Conservation (phyloP, 352 stramenopile species). For the Pythium insidiosum region DNA sequence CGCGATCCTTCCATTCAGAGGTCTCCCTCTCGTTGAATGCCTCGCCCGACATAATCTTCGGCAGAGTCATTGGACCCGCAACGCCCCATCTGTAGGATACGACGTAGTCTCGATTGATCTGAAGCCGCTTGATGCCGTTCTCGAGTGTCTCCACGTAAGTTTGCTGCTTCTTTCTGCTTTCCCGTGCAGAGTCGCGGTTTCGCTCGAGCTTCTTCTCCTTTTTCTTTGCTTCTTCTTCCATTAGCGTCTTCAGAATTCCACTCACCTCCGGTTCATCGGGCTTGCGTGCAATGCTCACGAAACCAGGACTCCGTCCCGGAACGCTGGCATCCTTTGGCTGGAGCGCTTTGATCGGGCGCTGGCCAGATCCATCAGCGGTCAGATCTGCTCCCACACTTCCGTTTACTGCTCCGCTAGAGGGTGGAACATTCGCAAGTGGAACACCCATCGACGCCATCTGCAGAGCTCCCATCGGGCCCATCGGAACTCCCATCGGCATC, state of each 20-base stretch:
- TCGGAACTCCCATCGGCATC: conserved; percentile 38
- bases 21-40: conserved; percentile 20
- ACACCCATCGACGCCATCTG: conserved; percentile 15
- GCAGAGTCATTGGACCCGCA: too few relatives aligned
- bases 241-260: conserved; percentile 81
- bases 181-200: conserved; percentile 79
- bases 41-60: too few relatives aligned
- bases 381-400: too few relatives aligned
- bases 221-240: conserved; percentile 85
- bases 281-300: conserved; percentile 77
- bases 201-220: conserved; percentile 87
- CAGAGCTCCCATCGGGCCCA: conserved; percentile 24
- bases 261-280: conserved; percentile 74
- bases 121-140: conserved; percentile 79
- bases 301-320: conserved; percentile 18
- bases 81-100: conserved; percentile 68
- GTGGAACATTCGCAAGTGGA: too few relatives aligned
- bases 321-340: conserved; percentile 41
- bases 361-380: too few relatives aligned
- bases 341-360: conserved; percentile 16
- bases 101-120: conserved; percentile 76
- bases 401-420: too few relatives aligned
- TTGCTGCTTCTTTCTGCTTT: conserved; percentile 82
- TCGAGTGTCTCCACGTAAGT: conserved; percentile 84
- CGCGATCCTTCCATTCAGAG: conserved; percentile 51